Percentiles rank a stretch among this genome's conserved stretches.
These are phyloP conservation scores for Cryptosporidium tyzzeri DNA, from an alignment of 169 alveolate species.

Conservation along the genomic window DNA sequence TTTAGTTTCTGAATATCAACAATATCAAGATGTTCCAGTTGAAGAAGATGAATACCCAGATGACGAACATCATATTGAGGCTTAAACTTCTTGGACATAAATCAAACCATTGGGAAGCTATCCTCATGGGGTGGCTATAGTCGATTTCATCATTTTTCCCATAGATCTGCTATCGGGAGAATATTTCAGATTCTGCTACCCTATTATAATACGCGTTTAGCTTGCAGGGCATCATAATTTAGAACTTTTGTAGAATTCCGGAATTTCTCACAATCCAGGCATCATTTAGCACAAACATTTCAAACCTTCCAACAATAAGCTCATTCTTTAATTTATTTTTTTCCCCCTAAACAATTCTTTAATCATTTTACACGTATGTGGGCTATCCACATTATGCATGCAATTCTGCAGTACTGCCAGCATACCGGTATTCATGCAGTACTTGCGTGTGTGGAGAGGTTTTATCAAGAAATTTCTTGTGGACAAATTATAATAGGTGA, in stretches of 20 bases:
- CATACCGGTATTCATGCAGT: neutral
- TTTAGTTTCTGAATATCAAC: slow-evolving; percentile 97
- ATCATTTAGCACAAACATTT: neutral
- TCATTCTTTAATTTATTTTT: slow-evolving; percentile 19
- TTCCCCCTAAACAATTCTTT: too few relatives aligned
- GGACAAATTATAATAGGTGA: neutral
- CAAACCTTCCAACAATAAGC: neutral
- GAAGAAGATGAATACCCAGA: slow-evolving; percentile 95
- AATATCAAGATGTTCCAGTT: slow-evolving; percentile 97
- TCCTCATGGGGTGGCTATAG: neutral
- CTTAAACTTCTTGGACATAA: slow-evolving; percentile 26
- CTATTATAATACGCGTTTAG: slow-evolving; percentile 11
- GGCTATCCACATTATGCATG: neutral
- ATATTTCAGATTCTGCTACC: slow-evolving; percentile 16
- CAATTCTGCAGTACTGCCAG: neutral
- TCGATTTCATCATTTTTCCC: neutral
- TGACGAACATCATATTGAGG: slow-evolving; percentile 81
- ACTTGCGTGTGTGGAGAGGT: neutral
- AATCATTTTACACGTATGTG: neutral
- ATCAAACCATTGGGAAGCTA: neutral
- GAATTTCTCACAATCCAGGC: slow-evolving; percentile 17
- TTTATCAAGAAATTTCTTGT: neutral
- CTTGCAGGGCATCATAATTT: slow-evolving; percentile 34
- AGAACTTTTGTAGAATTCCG: slow-evolving; percentile 30
- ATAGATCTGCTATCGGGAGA: neutral